Conservation (phyloP, 371 early-diverging fungal species). For the Basidiobolus heterosporus region DNA sequence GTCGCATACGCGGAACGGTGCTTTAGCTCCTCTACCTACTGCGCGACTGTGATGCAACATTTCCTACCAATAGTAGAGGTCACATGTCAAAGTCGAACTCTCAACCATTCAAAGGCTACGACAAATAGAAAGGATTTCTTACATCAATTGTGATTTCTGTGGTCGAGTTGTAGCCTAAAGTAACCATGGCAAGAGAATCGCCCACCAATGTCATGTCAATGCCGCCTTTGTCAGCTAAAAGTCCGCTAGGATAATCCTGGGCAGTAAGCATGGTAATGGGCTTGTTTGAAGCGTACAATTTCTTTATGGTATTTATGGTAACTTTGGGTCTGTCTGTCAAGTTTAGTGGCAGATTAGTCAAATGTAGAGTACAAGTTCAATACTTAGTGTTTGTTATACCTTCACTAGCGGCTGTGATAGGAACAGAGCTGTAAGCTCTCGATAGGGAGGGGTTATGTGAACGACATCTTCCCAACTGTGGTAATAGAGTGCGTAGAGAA, state of each 20-base stretch:
- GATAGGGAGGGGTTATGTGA: no score
- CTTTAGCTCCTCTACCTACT: constrained; percentile 60
- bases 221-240: constrained; percentile 61
- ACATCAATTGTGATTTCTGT: constrained; percentile 74
- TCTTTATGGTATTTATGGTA: constrained; percentile 58
- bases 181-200: constrained; percentile 91
- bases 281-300: constrained; percentile 44
- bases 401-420: no score
- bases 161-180: constrained; percentile 74
- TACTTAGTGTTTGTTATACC: no score
- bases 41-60: constrained; percentile 92
- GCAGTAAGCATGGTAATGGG: constrained; percentile 79
- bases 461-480: no score
- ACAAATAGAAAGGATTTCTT: no score
- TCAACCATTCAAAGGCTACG: no score
- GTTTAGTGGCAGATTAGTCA: no score
- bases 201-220: constrained; percentile 85
- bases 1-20: constrained; percentile 68
- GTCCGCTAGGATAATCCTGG: constrained; percentile 77
- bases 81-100: no score
- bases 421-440: no score
- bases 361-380: no score
- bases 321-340: constrained; percentile 29
- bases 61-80: constrained; percentile 31
- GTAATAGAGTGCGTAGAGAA: no score